Percentiles rank a stretch among this genome's conserved stretches.
Conservation (phyloP, 768 basidiomycete species). For the Russula earlei region DNA sequence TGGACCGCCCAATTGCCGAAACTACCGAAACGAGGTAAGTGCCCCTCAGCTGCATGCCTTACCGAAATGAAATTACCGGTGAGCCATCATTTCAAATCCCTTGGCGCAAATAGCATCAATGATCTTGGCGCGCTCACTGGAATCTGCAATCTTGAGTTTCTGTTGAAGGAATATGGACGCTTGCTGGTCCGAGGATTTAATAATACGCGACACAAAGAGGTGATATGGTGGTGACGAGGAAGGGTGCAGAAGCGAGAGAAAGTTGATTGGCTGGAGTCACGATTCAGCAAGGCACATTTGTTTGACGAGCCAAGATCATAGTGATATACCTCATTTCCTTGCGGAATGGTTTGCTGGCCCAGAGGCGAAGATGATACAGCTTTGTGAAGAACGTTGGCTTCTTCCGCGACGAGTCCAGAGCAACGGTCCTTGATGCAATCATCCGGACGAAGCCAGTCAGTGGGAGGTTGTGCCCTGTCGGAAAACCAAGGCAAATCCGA, state of each 20-base stretch:
- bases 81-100: constrained; percentile 90
- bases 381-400: constrained; percentile 19
- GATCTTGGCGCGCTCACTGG: constrained; percentile 69
- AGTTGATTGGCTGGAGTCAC: constrained; percentile 68
- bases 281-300: not conserved
- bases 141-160: constrained; percentile 79
- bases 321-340: constrained; percentile 48
- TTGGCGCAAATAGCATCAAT: constrained; percentile 78
- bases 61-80: constrained; percentile 40
- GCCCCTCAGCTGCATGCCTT: not conserved
- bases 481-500: constrained; percentile 15
- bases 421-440: constrained; percentile 26
- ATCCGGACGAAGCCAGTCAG: constrained; percentile 38
- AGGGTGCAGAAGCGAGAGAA: constrained; percentile 75
- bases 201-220: constrained; percentile 74
- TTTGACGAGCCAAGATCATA: not conserved
- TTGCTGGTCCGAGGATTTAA: constrained; percentile 85
- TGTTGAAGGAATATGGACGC: constrained; percentile 87
- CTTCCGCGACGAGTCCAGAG: constrained; percentile 21
- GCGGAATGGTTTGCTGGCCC: constrained; percentile 22
- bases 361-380: constrained; percentile 8
- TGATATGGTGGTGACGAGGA: constrained; percentile 79
- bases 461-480: constrained; percentile 23
- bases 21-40: constrained; percentile 29
- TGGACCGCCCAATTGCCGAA: constrained; percentile 92